Evolutionary conservation across 2,329 filamentous ascomycete species (phyloP), one percentile per base, ranked within the genome.

Genomic region (Pestalotiopsis fici): DNA sequence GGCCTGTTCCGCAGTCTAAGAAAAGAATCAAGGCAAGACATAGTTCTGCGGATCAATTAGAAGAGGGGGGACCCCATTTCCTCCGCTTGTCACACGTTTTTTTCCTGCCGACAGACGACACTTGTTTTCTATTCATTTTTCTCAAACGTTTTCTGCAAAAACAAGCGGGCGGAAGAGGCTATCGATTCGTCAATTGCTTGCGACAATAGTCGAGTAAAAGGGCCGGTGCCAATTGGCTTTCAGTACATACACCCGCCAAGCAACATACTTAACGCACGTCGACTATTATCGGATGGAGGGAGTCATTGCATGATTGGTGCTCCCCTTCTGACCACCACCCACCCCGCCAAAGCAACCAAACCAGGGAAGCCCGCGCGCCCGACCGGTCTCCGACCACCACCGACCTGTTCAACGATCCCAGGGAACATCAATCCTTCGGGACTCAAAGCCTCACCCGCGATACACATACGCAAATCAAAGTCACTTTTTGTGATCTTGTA

Each of bases 161-260:
- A 21, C 23, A 18, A 59, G 39, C 63, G 31, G 37, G 28, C 25
- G 63, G 31, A 50, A 18, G 35, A 43, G 15, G n/a, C 27, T 31
- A 28, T 39, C 21, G 18, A 59, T 65, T 65, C 54, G 63, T 35
- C 63, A 65, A 65, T 65, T 65, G 28, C 63, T 59, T 21, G 23
- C 50, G 23, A 25, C 31, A n/a, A n/a, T 37, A 39, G 27, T 61
- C 12, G 59, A 23, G 25, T 11, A 23, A 23, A 59, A 50, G 50
- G 27, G n/a, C 55, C 54, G 56, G 23, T 35, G 25, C 21, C 25
- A 27, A 39, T 43, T 57, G 28, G 63, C 39, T 21, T 55, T 50
- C n/a, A n/a, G 9, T 23, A 9, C 43, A 21, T 9, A n/a, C 43
- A 9, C 6, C 43, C 43, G 43, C 43, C 43, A 9, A 21, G 43